Evolutionary conservation across 805 yeast species (phyloP), one percentile per base, ranked within the genome.

Genomic region (Metschnikowia santaceciliae): DNA sequence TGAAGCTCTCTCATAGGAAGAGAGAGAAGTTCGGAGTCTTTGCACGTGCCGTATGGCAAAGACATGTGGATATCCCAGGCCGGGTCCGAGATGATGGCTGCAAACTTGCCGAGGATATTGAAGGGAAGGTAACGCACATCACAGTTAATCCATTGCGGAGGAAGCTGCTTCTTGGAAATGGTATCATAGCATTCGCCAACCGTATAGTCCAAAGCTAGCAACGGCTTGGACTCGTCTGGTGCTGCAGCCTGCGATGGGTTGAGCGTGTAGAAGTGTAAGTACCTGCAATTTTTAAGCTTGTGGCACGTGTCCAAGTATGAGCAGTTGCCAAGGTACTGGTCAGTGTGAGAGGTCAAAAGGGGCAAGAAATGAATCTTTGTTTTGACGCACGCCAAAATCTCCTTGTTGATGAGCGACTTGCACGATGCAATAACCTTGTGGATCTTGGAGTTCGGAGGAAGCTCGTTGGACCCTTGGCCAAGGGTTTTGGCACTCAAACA

Each of bases 61-160:
- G 87, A 86, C 91, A 88, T 90, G 69, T 91, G 97, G 55, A 91
- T 91, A 56, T 90, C 91, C 98, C 98, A 91, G 6, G 97, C 94
- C 3, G 97, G 97, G 66, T 91, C 98, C 0, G 96, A 92, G 49
- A 92, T 80, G 11, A 91, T 82, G 2, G 84, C 90, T 1, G 78
- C 90, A 70, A 88, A 88, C 68, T 86, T 83, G 2, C 97, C 97
- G 50, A 91, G 67, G 6, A 80, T 69, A 20, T 65, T 69, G 60
- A 92, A 83, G 57, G 92, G 90, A 50, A 91, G 74, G 46, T 78
- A 74, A 33, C 90, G 74, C 17, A 91, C 83, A 67, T 91, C 96
- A 65, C 96, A 89, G 50, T 81, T 80, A 53, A 91, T 88, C 94
- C 95, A 88, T 68, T 90, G 97, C 1, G 90, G 73, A 1, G 91